A percentile compares a stretch with the other conserved stretches of the same genome.
phyloP scores from a whole-genome alignment of 805 yeast species.

The Starmerella gropengiesseri region DNA sequence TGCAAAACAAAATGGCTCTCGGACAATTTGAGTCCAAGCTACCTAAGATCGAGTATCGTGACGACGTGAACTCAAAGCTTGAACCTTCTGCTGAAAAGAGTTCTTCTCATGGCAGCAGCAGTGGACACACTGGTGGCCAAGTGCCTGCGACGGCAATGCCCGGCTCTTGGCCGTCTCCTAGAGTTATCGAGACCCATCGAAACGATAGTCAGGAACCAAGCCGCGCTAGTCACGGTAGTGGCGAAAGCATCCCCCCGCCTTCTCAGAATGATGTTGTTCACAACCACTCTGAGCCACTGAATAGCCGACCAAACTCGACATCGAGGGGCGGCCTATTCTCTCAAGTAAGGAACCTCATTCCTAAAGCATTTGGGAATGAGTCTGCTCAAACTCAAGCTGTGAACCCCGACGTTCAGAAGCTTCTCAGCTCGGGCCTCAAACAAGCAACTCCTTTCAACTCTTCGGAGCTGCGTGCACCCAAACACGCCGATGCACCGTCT shows the following conservation, averaged over 20 bases:
- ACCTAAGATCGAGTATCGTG: neutral
- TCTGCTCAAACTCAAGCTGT: neutral
- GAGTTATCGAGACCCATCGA: neutral
- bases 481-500: constrained; percentile 10
- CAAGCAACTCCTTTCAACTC: neutral
- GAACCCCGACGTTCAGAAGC: neutral
- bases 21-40: neutral
- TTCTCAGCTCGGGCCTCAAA: neutral
- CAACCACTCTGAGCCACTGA: neutral
- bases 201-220: neutral
- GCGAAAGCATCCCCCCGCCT: too few relatives aligned
- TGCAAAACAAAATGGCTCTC: constrained; percentile 21
- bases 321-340: neutral
- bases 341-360: neutral
- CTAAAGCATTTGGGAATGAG: neutral
- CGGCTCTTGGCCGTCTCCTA: neutral
- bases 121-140: too few relatives aligned
- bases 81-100: neutral
- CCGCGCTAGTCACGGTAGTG: neutral
- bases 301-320: neutral
- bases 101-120: too few relatives aligned
- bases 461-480: neutral
- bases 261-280: too few relatives aligned
- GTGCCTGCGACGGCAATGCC: too few relatives aligned
- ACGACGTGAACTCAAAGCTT: neutral